Percentiles rank a stretch among this genome's conserved stretches.
Conservation (phyloP, 2,329 filamentous ascomycete species). For the Beauveria sp. region DNA sequence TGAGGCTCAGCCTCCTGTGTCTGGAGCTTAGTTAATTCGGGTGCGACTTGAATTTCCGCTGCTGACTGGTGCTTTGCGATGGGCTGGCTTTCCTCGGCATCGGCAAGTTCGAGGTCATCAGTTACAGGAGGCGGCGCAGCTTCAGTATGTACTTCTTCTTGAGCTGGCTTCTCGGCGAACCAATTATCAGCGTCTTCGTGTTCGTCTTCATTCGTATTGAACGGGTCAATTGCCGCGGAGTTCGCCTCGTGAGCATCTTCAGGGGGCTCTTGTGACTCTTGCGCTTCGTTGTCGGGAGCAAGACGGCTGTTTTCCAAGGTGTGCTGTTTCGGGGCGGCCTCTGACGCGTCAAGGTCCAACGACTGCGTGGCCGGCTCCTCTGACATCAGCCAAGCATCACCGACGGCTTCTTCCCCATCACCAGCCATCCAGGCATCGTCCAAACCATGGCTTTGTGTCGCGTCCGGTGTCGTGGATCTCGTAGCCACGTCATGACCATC, state of each 20-base stretch:
- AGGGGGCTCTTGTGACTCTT: not conserved
- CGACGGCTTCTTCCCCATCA: slow-evolving; percentile 19
- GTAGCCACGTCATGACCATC: not conserved
- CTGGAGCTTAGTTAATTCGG: not conserved
- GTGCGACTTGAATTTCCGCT: not conserved
- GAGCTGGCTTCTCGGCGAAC: not conserved
- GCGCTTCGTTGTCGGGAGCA: not conserved
- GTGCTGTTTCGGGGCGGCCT: not conserved
- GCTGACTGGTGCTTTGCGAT: not conserved
- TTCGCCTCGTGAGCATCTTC: not conserved
- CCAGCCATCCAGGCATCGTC: slow-evolving; percentile 14
- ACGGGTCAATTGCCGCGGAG: not conserved
- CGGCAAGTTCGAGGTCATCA: not conserved
- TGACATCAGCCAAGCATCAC: slow-evolving; percentile 17
- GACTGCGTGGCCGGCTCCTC: not conserved
- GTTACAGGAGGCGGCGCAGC: not conserved
- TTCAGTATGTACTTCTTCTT: not conserved
- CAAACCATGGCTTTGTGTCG: not conserved
- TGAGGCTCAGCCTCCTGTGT: not conserved
- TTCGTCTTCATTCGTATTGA: not conserved
- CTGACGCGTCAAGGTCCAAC: not conserved
- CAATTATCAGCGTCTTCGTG: not conserved
- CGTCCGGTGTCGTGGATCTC: slow-evolving; percentile 1
- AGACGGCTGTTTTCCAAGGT: not conserved
- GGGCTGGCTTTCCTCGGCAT: not conserved